Evolutionary conservation across 2,329 filamentous ascomycete genomes (phyloP).

Genomic region (Ceratocystis huliohia): DNA sequence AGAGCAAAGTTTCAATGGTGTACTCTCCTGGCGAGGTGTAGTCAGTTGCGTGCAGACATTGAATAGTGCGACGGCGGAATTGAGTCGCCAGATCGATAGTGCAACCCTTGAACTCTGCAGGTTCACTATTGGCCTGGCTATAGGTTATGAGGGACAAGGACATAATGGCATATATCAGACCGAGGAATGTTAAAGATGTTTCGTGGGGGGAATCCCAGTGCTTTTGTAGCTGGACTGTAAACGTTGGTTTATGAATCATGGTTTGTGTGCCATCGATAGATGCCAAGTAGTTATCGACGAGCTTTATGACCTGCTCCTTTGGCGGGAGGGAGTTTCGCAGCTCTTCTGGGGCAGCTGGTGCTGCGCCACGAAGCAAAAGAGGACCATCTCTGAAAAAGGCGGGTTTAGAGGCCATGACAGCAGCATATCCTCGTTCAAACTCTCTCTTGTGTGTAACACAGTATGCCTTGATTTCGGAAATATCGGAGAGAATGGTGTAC

Average conservation of each 20-base stretch:
- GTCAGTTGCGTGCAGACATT: conserved; percentile 63
- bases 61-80: conserved; percentile 60
- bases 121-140: conserved; percentile 66
- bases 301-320: conserved; percentile 68
- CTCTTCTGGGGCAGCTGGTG: conserved; percentile 60
- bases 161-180: conserved; percentile 62
- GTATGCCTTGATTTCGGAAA: conserved; percentile 87
- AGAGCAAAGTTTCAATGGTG: conserved; percentile 64
- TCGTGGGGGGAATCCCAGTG: conserved; percentile 63
- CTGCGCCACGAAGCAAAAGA: conserved; percentile 65
- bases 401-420: conserved; percentile 57
- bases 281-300: conserved; percentile 85
- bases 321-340: conserved; percentile 67
- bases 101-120: conserved; percentile 61
- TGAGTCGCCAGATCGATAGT: conserved; percentile 47
- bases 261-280: conserved; percentile 58
- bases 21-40: conserved; percentile 63
- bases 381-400: conserved; percentile 50
- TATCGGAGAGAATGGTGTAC: conserved; percentile 67
- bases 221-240: conserved; percentile 55
- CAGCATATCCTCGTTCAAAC: conserved; percentile 66
- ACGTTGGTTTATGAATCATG: conserved; percentile 73
- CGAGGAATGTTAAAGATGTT: conserved; percentile 65
- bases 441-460: conserved; percentile 80
- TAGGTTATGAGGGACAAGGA: conserved; percentile 69